Evolutionary conservation across 169 alveolate genomes (phyloP).

Genomic region (Eimeria maxima): DNA sequence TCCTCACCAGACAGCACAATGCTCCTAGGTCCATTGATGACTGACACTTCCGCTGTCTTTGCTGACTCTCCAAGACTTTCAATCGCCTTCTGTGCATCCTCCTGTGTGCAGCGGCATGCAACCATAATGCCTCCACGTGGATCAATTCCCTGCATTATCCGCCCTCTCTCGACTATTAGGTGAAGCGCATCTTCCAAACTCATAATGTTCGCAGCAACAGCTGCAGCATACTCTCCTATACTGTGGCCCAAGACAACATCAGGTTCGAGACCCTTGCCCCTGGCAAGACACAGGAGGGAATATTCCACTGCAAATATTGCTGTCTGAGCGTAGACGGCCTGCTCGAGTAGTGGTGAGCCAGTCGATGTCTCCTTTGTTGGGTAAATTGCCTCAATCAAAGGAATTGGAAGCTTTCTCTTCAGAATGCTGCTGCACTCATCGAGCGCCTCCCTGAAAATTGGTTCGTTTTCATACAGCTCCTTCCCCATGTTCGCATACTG

Average conservation of each 20-base stretch:
- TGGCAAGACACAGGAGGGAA: constrained; percentile 83
- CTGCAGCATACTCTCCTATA: constrained; percentile 89
- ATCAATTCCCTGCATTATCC: constrained; percentile 27
- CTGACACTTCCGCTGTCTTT: constrained; percentile 81
- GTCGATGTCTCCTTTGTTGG: not conserved
- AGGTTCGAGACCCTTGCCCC: constrained; percentile 86
- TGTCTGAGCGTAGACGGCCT: constrained; percentile 73
- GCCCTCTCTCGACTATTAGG: constrained; percentile 51
- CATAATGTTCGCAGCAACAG: constrained; percentile 86
- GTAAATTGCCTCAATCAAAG: not conserved
- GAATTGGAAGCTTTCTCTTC: not conserved
- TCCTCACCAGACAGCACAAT: constrained; percentile 86
- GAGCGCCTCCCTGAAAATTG: not conserved
- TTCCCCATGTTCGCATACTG: not conserved
- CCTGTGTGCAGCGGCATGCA: constrained; percentile 76
- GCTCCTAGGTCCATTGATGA: constrained; percentile 87
- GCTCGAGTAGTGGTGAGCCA: not conserved
- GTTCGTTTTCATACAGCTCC: not conserved
- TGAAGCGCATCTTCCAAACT: constrained; percentile 77
- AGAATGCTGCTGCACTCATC: not conserved
- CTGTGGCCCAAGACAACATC: constrained; percentile 88
- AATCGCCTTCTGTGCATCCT: constrained; percentile 30
- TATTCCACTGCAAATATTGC: constrained; percentile 87
- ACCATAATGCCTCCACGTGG: constrained; percentile 67
- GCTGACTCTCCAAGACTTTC: not conserved